phyloP scores from a whole-genome alignment of 148 eudicot genomes.

The Fagopyrum homotropicum region DNA sequence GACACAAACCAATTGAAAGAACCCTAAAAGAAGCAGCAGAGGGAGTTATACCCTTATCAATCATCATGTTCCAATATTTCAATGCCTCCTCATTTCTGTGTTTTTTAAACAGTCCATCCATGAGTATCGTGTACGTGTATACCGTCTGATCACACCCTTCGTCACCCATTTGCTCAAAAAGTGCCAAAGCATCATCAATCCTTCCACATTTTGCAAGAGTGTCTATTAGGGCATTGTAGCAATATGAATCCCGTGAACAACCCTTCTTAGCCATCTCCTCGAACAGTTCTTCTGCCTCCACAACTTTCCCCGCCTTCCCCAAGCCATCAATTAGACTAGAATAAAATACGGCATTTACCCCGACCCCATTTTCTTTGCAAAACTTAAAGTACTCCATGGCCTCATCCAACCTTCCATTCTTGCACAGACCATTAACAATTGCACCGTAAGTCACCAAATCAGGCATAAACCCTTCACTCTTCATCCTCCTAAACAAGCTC shows the following conservation, averaged over 20 bases:
- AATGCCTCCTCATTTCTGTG: conserved; percentile 88
- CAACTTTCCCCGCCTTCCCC: conserved; percentile 76
- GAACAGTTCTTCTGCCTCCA: conserved; percentile 69
- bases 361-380: conserved; percentile 42
- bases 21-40: conserved; percentile 81
- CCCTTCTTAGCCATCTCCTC: conserved; percentile 72
- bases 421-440: conserved; percentile 74
- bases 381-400: conserved; percentile 56
- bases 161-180: conserved; percentile 61
- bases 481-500: conserved; percentile 57
- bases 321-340: conserved; percentile 85
- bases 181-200: conserved; percentile 60
- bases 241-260: conserved; percentile 81
- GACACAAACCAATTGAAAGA: conserved; percentile 83
- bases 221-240: conserved; percentile 86
- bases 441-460: conserved; percentile 91
- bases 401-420: conserved; percentile 72
- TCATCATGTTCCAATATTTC: conserved; percentile 83
- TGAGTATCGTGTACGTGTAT: conserved; percentile 82
- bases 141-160: conserved; percentile 95
- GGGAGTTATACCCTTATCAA: conserved; percentile 87
- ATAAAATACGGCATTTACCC: conserved; percentile 52
- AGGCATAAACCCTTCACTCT: conserved; percentile 54
- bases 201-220: conserved; percentile 51
- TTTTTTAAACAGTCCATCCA: conserved; percentile 58